Conservation (phyloP, 1,284 basidiomycete species). For the Malassezia arunalokei region DNA sequence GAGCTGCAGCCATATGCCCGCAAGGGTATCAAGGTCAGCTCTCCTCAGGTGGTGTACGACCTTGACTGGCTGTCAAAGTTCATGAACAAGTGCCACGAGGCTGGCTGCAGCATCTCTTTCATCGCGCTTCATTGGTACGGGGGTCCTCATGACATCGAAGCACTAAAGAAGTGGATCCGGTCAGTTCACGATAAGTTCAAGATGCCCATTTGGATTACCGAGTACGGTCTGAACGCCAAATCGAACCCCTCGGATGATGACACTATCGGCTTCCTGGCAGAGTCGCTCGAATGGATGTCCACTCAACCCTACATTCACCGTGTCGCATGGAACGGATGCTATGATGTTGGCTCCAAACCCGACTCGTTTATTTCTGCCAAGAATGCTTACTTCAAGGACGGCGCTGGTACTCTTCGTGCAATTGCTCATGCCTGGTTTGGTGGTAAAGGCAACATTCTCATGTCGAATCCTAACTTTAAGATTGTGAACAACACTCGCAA, state of each 20-base stretch:
- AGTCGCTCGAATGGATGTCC: slow-evolving; percentile 27
- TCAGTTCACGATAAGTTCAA: slow-evolving; percentile 22
- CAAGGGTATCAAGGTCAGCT: slow-evolving; percentile 29
- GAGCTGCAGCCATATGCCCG: slow-evolving; percentile 33
- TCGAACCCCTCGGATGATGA: slow-evolving; percentile 19
- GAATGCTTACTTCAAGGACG: slow-evolving; percentile 32
- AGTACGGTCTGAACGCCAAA: slow-evolving; percentile 34
- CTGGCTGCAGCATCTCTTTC: slow-evolving; percentile 32
- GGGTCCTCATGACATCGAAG: slow-evolving; percentile 25
- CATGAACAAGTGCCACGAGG: slow-evolving; percentile 23
- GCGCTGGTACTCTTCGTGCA: neutral
- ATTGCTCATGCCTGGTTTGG: slow-evolving; percentile 2
- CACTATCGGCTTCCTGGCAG: slow-evolving; percentile 25
- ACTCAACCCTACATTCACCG: slow-evolving; percentile 26
- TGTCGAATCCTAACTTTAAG: neutral
- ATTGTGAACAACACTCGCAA: neutral
- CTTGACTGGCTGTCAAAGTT: slow-evolving; percentile 36
- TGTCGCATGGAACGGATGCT: slow-evolving; percentile 37
- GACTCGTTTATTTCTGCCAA: slow-evolving; percentile 27
- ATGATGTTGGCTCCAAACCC: slow-evolving; percentile 26
- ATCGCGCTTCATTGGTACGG: slow-evolving; percentile 45
- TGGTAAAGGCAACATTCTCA: neutral
- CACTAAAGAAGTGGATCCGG: slow-evolving; percentile 28
- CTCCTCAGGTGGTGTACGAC: slow-evolving; percentile 40
- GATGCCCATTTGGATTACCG: slow-evolving; percentile 37